phyloP scores from a whole-genome alignment of 1,284 basidiomycete genomes.

The Paramarasmius palmivorus region DNA sequence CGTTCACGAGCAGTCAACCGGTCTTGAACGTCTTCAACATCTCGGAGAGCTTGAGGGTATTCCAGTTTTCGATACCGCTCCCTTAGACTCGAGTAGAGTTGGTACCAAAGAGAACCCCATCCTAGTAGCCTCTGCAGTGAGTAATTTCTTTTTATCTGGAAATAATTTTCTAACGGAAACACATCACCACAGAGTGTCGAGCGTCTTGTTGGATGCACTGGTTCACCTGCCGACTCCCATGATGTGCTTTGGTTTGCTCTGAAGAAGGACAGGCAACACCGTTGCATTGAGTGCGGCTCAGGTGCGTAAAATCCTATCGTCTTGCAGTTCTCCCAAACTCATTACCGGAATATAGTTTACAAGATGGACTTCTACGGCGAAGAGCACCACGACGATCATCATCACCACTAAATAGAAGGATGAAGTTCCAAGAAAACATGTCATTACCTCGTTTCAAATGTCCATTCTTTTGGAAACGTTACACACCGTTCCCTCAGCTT shows the following conservation, averaged over 20 bases:
- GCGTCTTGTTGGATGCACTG: conserved; percentile 90
- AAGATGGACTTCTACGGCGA: conserved; percentile 60
- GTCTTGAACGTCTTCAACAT: conserved; percentile 94
- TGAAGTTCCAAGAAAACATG: conserved; percentile 2
- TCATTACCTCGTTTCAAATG: not conserved
- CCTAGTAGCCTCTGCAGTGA: conserved; percentile 84
- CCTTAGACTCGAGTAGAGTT: conserved; percentile 83
- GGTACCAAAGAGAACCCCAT: conserved; percentile 91
- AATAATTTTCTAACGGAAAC: not conserved
- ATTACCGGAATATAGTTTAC: conserved; percentile 43
- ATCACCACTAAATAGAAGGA: conserved; percentile 27
- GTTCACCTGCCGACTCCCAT: conserved; percentile 89
- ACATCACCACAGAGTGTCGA: conserved; percentile 60
- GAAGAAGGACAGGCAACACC: conserved; percentile 64
- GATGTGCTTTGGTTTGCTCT: conserved; percentile 84
- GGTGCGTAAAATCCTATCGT: conserved; percentile 46
- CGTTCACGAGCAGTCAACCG: conserved; percentile 90
- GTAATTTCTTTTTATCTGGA: conserved; percentile 30
- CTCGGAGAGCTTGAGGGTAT: conserved; percentile 87
- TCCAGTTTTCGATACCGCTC: conserved; percentile 89
- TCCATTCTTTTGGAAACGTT: not conserved
- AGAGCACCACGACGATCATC: conserved; percentile 43
- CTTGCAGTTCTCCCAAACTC: conserved; percentile 14
- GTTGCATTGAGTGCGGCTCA: conserved; percentile 91
- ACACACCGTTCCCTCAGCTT: too few species aligned